Evolutionary conservation across 2,329 filamentous ascomycete species (phyloP).

Genomic region (Fusarium praegraminearum): DNA sequence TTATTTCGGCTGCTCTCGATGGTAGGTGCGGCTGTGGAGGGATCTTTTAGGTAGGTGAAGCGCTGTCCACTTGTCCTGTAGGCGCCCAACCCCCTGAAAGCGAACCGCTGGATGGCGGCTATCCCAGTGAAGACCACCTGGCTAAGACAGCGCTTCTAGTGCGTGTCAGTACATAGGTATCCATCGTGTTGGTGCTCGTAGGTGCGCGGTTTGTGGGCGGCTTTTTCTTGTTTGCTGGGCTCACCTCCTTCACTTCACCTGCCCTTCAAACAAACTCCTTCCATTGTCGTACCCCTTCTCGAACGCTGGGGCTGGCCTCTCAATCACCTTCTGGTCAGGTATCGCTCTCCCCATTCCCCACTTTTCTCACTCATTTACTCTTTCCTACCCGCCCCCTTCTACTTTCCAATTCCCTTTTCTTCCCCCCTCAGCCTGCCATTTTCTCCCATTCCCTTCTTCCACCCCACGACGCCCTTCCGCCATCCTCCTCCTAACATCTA

Average conservation of each 20-base stretch:
- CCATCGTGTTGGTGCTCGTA: not conserved
- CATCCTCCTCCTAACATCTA: constrained; percentile 37
- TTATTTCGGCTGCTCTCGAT: constrained; percentile 9
- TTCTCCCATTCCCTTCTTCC: constrained; percentile 34
- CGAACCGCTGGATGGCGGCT: constrained; percentile 18
- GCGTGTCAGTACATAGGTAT: not conserved
- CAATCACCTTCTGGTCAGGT: constrained; percentile 19
- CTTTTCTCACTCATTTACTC: constrained; percentile 40
- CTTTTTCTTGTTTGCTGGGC: constrained; percentile 6
- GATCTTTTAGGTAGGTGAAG: not conserved
- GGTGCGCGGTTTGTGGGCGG: not conserved
- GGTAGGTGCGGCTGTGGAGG: not conserved
- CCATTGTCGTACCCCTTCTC: constrained; percentile 15
- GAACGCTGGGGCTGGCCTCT: constrained; percentile 21
- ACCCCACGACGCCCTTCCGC: constrained; percentile 38
- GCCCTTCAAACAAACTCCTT: constrained; percentile 25
- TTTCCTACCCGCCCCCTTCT: constrained; percentile 38
- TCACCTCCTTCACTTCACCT: constrained; percentile 4
- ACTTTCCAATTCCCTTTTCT: constrained; percentile 30
- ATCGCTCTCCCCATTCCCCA: constrained; percentile 41
- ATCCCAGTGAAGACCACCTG: constrained; percentile 4
- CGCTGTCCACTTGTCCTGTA: constrained; percentile 21
- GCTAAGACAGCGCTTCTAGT: constrained; percentile 4
- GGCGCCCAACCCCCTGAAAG: constrained; percentile 21
- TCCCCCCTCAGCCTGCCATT: constrained; percentile 34